Percentiles rank a stretch among this genome's conserved stretches.
phyloP scores from a whole-genome alignment of 2,329 filamentous ascomycete species.

The Colletotrichum filicis region DNA sequence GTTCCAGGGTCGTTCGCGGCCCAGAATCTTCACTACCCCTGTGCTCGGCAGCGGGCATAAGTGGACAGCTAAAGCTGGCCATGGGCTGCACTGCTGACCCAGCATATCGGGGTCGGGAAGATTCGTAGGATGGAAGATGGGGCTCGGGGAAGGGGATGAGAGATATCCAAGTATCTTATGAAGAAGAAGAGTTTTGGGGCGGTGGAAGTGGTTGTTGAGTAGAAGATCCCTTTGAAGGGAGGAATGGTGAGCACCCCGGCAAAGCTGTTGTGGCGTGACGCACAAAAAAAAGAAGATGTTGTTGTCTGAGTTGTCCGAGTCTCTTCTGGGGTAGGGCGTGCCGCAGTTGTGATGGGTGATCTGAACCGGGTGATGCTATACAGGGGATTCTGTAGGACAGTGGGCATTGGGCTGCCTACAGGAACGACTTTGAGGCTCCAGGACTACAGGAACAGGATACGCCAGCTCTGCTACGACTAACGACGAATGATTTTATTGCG shows the following conservation, averaged over 20 bases:
- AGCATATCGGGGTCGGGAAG: slow-evolving; percentile 7
- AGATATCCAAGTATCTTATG: slow-evolving; percentile 34
- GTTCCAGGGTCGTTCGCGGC: slow-evolving; percentile 7
- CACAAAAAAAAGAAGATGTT: slow-evolving; percentile 34
- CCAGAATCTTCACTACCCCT: slow-evolving; percentile 13
- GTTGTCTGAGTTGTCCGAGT: slow-evolving; percentile 29
- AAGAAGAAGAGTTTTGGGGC: slow-evolving; percentile 36
- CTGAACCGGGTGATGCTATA: slow-evolving; percentile 14
- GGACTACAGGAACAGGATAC: background rate
- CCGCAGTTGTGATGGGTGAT: slow-evolving; percentile 32
- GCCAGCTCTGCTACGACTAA: background rate
- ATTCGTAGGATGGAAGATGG: slow-evolving; percentile 21
- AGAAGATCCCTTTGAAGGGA: slow-evolving; percentile 34
- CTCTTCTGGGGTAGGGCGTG: slow-evolving; percentile 21
- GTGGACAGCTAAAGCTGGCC: background rate
- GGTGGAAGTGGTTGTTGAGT: slow-evolving; percentile 38
- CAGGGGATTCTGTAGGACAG: background rate
- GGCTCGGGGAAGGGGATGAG: slow-evolving; percentile 24
- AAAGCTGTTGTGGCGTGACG: slow-evolving; percentile 36
- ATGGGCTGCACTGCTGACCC: background rate
- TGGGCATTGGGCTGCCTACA: background rate
- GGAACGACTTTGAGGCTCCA: background rate
- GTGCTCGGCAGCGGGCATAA: background rate
- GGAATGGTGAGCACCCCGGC: slow-evolving; percentile 33
- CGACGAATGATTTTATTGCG: background rate